Conservation (phyloP, 2,329 filamentous ascomycete genomes). For the Xylaria digitata region DNA sequence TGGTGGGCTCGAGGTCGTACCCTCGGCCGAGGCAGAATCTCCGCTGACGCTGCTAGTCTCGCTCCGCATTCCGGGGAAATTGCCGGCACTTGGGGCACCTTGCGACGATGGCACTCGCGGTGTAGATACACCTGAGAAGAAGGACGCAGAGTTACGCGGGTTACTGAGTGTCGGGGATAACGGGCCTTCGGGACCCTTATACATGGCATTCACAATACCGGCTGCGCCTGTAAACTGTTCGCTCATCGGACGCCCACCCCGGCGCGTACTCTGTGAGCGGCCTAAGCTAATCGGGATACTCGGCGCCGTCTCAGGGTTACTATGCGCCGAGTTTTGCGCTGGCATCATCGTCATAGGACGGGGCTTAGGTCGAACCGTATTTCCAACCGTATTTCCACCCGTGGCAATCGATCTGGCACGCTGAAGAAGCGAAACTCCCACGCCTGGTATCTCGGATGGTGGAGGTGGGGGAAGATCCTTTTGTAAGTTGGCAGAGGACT, state of each 20-base stretch:
- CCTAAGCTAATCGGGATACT: conserved; percentile 76
- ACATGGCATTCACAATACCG: conserved; percentile 88
- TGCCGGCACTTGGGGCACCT: conserved; percentile 63
- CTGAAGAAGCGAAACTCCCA: conserved; percentile 65
- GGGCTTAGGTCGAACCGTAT: conserved; percentile 58
- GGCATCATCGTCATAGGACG: conserved; percentile 70
- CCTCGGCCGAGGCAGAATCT: conserved; percentile 71
- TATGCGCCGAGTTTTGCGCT: conserved; percentile 58
- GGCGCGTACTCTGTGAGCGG: conserved; percentile 65
- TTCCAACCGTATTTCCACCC: conserved; percentile 42
- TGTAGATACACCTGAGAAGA: conserved; percentile 60
- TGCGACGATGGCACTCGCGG: conserved; percentile 58
- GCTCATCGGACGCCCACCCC: conserved; percentile 67
- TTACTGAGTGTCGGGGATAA: conserved; percentile 69
- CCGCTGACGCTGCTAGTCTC: conserved; percentile 74
- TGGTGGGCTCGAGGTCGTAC: conserved; percentile 61
- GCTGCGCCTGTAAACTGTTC: conserved; percentile 73
- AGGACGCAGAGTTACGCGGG: conserved; percentile 70
- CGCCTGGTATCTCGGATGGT: conserved; percentile 59
- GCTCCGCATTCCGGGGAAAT: conserved; percentile 78
- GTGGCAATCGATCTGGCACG: conserved; percentile 71
- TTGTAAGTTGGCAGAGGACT: conserved; percentile 69
- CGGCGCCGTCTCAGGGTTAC: conserved; percentile 78
- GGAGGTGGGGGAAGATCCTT: conserved; percentile 88
- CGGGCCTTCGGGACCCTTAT: conserved; percentile 76